Evolutionary conservation across 345 rosid species (phyloP).

Genomic region (Eucalyptus curtisii): DNA sequence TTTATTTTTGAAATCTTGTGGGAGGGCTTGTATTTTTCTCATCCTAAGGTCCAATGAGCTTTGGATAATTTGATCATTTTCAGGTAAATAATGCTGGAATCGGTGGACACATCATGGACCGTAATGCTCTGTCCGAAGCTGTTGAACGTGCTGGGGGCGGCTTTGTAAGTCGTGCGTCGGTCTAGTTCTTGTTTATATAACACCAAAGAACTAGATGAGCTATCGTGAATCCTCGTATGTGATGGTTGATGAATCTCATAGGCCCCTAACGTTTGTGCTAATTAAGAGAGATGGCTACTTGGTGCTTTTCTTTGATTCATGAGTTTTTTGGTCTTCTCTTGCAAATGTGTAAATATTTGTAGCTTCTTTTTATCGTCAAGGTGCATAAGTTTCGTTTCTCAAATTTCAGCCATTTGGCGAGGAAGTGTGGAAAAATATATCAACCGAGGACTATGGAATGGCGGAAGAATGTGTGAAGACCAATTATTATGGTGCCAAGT

Average conservation of each 20-base stretch:
- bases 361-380: background rate
- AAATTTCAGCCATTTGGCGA: constrained; percentile 1
- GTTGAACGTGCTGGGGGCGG: background rate
- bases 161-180: background rate
- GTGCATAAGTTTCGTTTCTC: background rate
- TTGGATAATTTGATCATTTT: background rate
- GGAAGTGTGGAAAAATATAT: background rate
- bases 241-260: background rate
- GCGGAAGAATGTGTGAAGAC: constrained; percentile 25
- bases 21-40: background rate
- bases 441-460: background rate
- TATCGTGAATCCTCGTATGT: background rate
- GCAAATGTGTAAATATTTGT: background rate
- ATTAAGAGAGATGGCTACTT: background rate
- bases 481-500: constrained; percentile 30
- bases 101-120: background rate
- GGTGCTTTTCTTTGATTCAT: background rate
- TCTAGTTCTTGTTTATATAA: background rate
- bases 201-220: background rate
- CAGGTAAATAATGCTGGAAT: constrained; percentile 42
- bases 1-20: background rate
- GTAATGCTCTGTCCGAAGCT: background rate
- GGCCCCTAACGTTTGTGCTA: background rate
- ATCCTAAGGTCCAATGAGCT: background rate
- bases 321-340: background rate